Evolutionary conservation across 768 basidiomycete species (phyloP), one percentile per base, ranked within the genome.

Genomic region (Dioszegia aurantiaca): DNA sequence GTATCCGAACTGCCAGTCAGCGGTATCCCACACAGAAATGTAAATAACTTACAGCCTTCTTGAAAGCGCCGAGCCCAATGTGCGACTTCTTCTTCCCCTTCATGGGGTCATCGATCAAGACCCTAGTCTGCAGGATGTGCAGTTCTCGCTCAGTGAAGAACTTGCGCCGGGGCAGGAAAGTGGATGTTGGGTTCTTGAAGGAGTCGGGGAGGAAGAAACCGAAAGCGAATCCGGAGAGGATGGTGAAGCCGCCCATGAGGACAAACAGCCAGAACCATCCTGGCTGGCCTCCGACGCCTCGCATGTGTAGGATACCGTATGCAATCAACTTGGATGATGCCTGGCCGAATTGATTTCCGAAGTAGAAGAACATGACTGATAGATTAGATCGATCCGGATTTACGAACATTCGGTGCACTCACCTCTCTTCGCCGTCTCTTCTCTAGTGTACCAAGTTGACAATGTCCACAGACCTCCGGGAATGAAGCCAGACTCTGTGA

Each of bases 181-280:
- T 47, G 9, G 56, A 39, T 1, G 40, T 60, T 21, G 64, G 73
- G 42, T 36, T 57, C 2, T 52, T 36, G 17, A 63, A 59, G 1
- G 73, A 74, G 28, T 62, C 60, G 24, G 73, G 73, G 28, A 74
- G 67, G 56, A 72, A 57, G 52, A 61, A 36, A 31, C 59, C 40
- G 36, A 70, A 58, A 27, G 72, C n/a, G 43, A 69, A 19, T 5
- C 61, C 62, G 33, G 59, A 43, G 36, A 62, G 56, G 53, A 70
- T 51, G n/a, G 70, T 55, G 42, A 72, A 55, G 36, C 36, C 37
- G 10, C 70, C 70, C 46, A 60, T 61, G 37, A 72, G 23, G 44
- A 57, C 41, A 41, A 64, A 58, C 19, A 68, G 40, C 62, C 62
- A 67, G 19, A 56, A 57, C 65, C 65, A 67, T 9, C 65, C 65